These are phyloP conservation scores for Solanum microdontum DNA, from an alignment of 257 asterid species.

Conservation along the genomic window DNA sequence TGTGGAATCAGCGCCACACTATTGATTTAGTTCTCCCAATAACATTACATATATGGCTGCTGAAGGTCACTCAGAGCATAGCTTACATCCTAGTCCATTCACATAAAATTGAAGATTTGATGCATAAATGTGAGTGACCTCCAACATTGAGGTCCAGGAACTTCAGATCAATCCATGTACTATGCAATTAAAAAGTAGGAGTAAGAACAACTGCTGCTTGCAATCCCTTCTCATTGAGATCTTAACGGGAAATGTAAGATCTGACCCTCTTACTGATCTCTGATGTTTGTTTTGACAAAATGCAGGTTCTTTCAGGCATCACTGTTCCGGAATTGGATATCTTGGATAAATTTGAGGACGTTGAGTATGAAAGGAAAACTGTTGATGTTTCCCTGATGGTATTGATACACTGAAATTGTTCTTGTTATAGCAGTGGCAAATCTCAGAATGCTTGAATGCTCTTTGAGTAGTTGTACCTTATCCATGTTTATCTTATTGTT, in stretches of 20 bases:
- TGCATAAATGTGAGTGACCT: not conserved
- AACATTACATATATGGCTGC: not conserved
- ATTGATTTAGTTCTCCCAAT: not conserved
- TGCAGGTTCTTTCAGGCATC: conserved; percentile 62
- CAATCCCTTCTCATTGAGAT: not conserved
- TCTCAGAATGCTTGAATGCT: not conserved
- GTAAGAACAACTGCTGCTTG: not conserved
- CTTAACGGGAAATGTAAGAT: not conserved
- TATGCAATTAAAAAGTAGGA: not conserved
- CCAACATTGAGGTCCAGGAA: not conserved
- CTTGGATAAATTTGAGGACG: conserved; percentile 69
- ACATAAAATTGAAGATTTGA: not conserved
- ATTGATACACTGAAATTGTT: not conserved
- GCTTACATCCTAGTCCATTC: not conserved
- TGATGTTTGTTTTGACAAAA: not conserved
- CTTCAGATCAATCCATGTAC: not conserved
- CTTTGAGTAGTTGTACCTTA: not conserved
- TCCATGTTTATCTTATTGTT: not conserved
- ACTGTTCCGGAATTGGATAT: conserved; percentile 64
- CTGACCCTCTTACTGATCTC: not conserved
- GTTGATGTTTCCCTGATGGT: conserved; percentile 51
- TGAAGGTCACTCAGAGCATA: not conserved
- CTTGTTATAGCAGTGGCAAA: not conserved
- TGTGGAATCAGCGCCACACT: not conserved
- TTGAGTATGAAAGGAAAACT: conserved; percentile 63